Evolutionary conservation across 2,329 filamentous ascomycete species (phyloP).

Genomic region (Talaromyces sp.): DNA sequence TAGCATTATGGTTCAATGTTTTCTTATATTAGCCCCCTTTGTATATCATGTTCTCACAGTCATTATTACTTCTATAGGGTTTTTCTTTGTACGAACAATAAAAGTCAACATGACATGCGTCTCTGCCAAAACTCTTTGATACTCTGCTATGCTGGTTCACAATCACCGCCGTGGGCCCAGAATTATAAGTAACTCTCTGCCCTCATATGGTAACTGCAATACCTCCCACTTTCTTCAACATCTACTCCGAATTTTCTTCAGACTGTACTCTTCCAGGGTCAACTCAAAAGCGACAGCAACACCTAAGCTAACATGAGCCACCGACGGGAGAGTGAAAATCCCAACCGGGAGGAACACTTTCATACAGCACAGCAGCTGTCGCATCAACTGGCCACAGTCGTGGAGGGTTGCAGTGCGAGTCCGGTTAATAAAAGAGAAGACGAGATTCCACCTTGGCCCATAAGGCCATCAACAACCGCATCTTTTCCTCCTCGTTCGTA

Average conservation of each 20-base stretch:
- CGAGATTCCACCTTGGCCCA: background rate
- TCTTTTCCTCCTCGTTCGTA: background rate
- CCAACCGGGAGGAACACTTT: background rate
- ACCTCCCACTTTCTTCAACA: background rate
- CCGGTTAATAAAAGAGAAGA: background rate
- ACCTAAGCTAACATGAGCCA: background rate
- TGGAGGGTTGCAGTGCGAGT: background rate
- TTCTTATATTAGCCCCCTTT: background rate
- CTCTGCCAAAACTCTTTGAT: background rate
- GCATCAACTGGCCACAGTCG: background rate
- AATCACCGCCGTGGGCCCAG: background rate
- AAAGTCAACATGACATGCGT: background rate
- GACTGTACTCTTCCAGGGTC: background rate
- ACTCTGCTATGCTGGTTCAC: background rate
- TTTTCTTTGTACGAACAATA: background rate
- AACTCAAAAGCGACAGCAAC: background rate
- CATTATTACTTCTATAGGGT: background rate
- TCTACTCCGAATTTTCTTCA: background rate
- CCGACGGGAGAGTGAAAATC: too few species aligned
- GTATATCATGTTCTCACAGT: background rate
- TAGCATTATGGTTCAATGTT: too few species aligned
- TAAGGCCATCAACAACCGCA: background rate
- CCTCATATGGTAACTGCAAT: background rate
- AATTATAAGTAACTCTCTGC: background rate
- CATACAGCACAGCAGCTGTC: background rate